Evolutionary conservation across 1,284 basidiomycete species (phyloP).

Genomic region (Marasmius fiardii): DNA sequence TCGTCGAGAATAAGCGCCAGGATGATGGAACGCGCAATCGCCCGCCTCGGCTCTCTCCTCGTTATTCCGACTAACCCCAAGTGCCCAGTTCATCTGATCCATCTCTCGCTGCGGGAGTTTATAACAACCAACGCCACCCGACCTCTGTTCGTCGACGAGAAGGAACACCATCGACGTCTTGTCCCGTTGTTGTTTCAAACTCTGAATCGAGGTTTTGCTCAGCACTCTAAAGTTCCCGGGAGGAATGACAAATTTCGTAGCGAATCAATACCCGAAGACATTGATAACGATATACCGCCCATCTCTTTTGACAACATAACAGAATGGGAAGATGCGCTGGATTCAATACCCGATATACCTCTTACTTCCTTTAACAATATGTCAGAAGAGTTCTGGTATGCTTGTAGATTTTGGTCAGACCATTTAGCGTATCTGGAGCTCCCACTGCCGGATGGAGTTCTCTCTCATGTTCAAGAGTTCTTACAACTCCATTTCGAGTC

Average conservation of each 20-base stretch:
- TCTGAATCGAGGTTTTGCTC: background rate
- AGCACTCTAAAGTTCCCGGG: background rate
- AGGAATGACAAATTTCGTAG: constrained; percentile 8
- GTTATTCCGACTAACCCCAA: constrained; percentile 1
- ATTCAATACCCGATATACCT: no score
- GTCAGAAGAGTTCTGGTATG: constrained; percentile 7
- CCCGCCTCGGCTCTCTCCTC: constrained; percentile 12
- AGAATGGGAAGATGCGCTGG: no score
- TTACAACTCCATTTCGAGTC: background rate
- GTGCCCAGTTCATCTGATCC: constrained; percentile 12
- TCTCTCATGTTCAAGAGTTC: background rate
- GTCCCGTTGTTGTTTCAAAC: constrained; percentile 3
- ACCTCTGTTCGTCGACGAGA: constrained; percentile 5
- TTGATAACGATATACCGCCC: no score
- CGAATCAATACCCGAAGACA: background rate
- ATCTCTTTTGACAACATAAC: constrained; percentile 1
- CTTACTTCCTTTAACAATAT: no score
- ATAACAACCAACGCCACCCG: constrained; percentile 12
- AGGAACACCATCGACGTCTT: constrained; percentile 6
- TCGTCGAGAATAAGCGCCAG: background rate
- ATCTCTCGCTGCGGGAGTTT: constrained; percentile 19
- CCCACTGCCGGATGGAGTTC: background rate
- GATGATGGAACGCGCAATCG: constrained; percentile 8
- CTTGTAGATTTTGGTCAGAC: constrained; percentile 8
- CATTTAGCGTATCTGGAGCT: constrained; percentile 2